phyloP scores from a whole-genome alignment of 345 rosid genomes.

The Syzygium aqueum region DNA sequence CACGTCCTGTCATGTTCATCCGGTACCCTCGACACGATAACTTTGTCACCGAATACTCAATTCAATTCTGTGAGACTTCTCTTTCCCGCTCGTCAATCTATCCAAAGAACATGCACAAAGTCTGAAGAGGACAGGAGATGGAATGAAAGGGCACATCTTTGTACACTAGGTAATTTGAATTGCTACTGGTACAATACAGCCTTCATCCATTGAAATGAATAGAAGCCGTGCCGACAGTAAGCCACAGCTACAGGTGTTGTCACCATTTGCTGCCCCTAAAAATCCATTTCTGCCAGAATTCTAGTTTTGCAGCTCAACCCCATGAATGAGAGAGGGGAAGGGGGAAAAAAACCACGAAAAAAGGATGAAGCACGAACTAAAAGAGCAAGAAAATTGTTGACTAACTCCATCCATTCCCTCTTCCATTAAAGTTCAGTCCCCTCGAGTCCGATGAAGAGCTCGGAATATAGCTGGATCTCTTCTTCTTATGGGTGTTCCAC shows the following conservation, averaged over 20 bases:
- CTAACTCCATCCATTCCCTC: slow-evolving; percentile 35
- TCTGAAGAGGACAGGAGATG: not conserved
- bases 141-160: not conserved
- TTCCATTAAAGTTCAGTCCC: slow-evolving; percentile 61
- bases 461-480: slow-evolving; percentile 66
- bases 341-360: not conserved
- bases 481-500: slow-evolving; percentile 84
- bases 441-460: slow-evolving; percentile 69
- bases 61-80: not conserved
- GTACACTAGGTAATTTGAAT: not conserved
- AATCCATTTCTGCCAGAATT: not conserved
- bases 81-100: not conserved
- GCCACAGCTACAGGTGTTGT: not conserved
- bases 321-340: not conserved
- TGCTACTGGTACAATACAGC: not conserved
- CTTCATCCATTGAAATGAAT: not conserved
- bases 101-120: not conserved
- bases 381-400: not conserved
- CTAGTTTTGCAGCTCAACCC: not conserved
- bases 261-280: not conserved
- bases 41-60: not conserved
- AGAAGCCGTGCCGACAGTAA: not conserved
- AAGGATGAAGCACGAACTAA: not conserved
- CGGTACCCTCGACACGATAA: not conserved
- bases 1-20: not conserved